Percentiles rank a stretch among this genome's conserved stretches.
phyloP scores from a whole-genome alignment of 345 rosid genomes.

The Euphorbia lathyris region DNA sequence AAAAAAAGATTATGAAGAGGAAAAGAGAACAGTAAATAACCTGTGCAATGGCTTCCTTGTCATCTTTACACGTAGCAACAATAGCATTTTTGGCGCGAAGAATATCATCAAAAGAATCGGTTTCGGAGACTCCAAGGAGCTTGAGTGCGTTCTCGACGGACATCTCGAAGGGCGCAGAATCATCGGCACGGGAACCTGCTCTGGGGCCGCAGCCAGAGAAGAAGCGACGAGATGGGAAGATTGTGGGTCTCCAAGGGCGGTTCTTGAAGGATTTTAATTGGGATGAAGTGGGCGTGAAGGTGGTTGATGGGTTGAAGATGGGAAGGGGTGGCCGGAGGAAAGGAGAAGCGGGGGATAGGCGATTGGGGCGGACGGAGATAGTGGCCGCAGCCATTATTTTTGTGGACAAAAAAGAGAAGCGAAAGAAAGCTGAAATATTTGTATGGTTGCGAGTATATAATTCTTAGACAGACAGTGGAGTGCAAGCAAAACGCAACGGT shows the following conservation, averaged over 20 bases:
- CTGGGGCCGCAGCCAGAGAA: constrained; percentile 28
- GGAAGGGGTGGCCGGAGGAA: constrained; percentile 32
- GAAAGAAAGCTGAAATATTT: background rate
- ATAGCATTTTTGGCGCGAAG: constrained; percentile 90
- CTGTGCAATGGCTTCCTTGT: constrained; percentile 76
- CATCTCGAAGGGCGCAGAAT: constrained; percentile 87
- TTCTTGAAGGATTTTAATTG: constrained; percentile 22
- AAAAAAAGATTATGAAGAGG: background rate
- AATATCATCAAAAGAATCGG: constrained; percentile 85
- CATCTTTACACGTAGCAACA: constrained; percentile 69
- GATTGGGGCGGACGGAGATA: constrained; percentile 61
- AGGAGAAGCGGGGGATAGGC: too few relatives aligned
- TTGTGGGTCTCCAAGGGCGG: constrained; percentile 42
- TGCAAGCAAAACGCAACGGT: background rate
- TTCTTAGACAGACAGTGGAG: background rate
- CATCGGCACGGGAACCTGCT: constrained; percentile 81
- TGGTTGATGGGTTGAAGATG: constrained; percentile 27
- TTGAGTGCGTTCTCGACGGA: constrained; percentile 90
- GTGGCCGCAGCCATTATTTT: constrained; percentile 67
- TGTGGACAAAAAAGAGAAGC: constrained; percentile 9
- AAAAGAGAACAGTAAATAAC: constrained; percentile 27
- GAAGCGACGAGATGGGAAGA: constrained; percentile 35
- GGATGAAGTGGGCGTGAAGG: background rate
- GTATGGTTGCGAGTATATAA: too few relatives aligned
- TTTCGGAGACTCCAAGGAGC: constrained; percentile 88